Conservation (phyloP, 2,329 filamentous ascomycete genomes). For the Pleomassaria siparia region DNA sequence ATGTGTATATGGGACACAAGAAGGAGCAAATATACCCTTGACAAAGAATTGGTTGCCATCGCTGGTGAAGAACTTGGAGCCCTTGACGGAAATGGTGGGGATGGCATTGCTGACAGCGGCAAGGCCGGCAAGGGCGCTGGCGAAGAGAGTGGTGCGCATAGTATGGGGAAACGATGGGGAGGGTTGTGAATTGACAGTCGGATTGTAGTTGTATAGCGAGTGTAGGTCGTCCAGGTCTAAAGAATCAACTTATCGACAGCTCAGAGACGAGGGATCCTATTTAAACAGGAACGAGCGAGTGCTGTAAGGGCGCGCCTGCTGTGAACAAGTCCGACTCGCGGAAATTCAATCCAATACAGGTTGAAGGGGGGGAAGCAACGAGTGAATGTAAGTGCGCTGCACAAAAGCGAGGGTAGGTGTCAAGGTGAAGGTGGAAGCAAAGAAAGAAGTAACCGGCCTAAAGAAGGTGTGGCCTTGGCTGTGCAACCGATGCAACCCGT, state of each 20-base stretch:
- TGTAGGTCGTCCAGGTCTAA: neutral
- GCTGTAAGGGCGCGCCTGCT: neutral
- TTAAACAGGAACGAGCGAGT: neutral
- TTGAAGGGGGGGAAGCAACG: neutral
- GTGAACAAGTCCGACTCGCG: neutral
- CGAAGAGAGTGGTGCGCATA: constrained; percentile 23
- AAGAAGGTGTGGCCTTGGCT: too few relatives aligned
- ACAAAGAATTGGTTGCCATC: constrained; percentile 82
- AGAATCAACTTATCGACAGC: neutral
- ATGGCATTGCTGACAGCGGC: constrained; percentile 48
- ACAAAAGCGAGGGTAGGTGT: neutral
- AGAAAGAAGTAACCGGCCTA: neutral
- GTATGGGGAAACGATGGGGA: neutral
- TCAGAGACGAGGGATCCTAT: too few relatives aligned
- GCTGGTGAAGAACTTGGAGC: constrained; percentile 82
- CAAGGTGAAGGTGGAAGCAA: neutral
- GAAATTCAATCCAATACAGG: too few relatives aligned
- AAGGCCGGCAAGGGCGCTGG: constrained; percentile 27
- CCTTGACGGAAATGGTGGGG: constrained; percentile 61
- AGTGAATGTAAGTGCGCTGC: neutral
- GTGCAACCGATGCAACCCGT: too few relatives aligned
- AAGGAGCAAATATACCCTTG: constrained; percentile 63
- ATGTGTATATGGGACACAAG: neutral
- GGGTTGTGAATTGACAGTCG: too few relatives aligned
- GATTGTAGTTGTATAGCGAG: neutral